Conservation (phyloP, 768 basidiomycete species). For the Suillus alpinus region DNA sequence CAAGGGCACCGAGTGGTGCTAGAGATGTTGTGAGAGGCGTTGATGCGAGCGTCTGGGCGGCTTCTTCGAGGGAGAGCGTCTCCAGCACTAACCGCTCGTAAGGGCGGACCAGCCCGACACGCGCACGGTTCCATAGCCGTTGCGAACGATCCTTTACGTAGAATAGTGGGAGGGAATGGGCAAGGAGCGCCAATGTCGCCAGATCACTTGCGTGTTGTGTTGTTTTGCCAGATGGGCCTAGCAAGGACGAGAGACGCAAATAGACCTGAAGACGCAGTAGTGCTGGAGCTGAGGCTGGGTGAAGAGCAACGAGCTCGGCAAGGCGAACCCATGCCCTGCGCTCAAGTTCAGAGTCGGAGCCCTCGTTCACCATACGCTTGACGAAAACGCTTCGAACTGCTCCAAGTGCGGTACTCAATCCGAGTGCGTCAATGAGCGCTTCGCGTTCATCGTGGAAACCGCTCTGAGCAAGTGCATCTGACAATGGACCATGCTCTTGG, state of each 20-base stretch:
- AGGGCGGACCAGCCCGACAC: constrained; percentile 30
- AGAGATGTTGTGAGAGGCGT: constrained; percentile 12
- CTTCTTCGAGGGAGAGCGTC: constrained; percentile 52
- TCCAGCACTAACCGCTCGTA: constrained; percentile 57
- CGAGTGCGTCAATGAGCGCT: constrained; percentile 37
- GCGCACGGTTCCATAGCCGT: constrained; percentile 41
- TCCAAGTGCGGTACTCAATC: constrained; percentile 33
- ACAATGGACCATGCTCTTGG: constrained; percentile 14
- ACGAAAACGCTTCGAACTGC: constrained; percentile 28
- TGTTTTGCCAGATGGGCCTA: constrained; percentile 2
- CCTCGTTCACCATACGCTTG: background rate
- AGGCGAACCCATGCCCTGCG: constrained; percentile 50
- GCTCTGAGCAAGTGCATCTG: constrained; percentile 31
- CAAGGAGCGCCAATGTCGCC: constrained; percentile 55
- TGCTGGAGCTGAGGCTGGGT: constrained; percentile 22
- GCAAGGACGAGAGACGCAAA: constrained; percentile 41
- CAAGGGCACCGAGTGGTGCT: constrained; percentile 51
- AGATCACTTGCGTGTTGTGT: constrained; percentile 43
- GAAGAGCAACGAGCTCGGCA: constrained; percentile 45
- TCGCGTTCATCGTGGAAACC: constrained; percentile 39
- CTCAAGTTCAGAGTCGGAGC: constrained; percentile 32
- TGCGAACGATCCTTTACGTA: constrained; percentile 42
- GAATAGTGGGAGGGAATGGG: constrained; percentile 39
- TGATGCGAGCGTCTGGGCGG: constrained; percentile 37
- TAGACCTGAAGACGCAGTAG: constrained; percentile 52